Evolutionary conservation across 2,329 filamentous ascomycete species (phyloP), one percentile per base, ranked within the genome.

Genomic region (Furcasterigmium furcatum): DNA sequence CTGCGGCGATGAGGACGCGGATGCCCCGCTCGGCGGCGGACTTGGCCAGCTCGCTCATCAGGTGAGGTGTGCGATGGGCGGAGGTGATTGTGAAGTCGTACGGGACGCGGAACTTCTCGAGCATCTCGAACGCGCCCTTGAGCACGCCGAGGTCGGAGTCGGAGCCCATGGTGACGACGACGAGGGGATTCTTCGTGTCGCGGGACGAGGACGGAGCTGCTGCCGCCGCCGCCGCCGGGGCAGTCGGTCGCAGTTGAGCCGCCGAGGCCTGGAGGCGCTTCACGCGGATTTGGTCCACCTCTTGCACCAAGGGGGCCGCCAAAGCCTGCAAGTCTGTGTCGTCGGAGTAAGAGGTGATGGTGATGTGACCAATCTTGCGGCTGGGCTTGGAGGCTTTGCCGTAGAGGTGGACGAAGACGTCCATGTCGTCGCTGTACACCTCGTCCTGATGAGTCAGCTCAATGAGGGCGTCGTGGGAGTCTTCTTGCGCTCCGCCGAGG

Each of bases 291-390:
- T 63, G 58, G 55, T 87, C 79, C 20, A 82, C 79, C 43, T 79
- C 68, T 38, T 84, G 70, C 47, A 95, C 80, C 19, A 96, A 76
- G 43, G 86, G 80, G 30, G 86, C 80, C 13, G 84, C 77, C 14
- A 76, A 72, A 60, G 63, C 52, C 48, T 77, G 73, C 14, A 82
- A 66, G n/a, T 86, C 82, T 56, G 84, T 76, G 30, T 78, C 70
- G 60, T 91, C 82, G 0, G 80, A 82, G 12, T 79, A 73, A 1
- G 83, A 84, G 2, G 88, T 87, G 30, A 95, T 70, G 1, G 91
- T 97, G 55, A 99, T 82, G 64, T 99, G 94, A 10, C 92, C 92
- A 71, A 97, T 97, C 67, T 97, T 99, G 38, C 94, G 85, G 27
- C 89, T 87, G 5, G 88, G 89, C 56, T 91, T 88, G 21, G 91